Conservation (phyloP, 257 asterid genomes). For the Solanum commersonii region DNA sequence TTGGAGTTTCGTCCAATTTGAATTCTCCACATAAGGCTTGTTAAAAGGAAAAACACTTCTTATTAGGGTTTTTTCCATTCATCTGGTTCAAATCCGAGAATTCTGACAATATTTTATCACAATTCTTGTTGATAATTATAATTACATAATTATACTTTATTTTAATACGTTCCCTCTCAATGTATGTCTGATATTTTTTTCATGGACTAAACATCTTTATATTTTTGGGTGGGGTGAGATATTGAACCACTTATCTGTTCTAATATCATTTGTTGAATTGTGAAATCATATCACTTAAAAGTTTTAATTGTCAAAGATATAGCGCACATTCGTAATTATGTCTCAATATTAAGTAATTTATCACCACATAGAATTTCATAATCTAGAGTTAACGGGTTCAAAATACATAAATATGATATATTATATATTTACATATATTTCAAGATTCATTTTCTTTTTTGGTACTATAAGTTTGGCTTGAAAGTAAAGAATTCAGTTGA, state of each 20-base stretch:
- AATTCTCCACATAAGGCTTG: background rate
- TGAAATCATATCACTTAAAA: background rate
- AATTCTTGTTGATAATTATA: background rate
- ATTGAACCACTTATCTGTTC: background rate
- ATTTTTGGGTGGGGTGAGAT: too few species aligned
- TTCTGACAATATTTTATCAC: background rate
- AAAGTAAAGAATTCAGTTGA: background rate
- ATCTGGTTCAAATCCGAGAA: fast-evolving
- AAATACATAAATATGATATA: background rate
- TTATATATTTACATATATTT: background rate
- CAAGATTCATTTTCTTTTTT: background rate
- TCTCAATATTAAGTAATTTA: background rate
- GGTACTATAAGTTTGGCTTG: fast-evolving
- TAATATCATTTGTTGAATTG: background rate
- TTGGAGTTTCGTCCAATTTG: background rate
- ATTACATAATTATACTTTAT: background rate
- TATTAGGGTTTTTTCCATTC: background rate
- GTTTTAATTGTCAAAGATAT: background rate
- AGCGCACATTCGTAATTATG: fast-evolving
- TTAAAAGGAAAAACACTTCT: too few species aligned
- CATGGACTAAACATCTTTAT: too few species aligned
- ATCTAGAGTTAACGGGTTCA: background rate
- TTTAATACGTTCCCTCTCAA: too few species aligned
- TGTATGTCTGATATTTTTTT: too few species aligned
- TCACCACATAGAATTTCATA: background rate